Base-by-base conservation (phyloP, 768 basidiomycete species). In the Podaxis carcinomalis region DNA sequence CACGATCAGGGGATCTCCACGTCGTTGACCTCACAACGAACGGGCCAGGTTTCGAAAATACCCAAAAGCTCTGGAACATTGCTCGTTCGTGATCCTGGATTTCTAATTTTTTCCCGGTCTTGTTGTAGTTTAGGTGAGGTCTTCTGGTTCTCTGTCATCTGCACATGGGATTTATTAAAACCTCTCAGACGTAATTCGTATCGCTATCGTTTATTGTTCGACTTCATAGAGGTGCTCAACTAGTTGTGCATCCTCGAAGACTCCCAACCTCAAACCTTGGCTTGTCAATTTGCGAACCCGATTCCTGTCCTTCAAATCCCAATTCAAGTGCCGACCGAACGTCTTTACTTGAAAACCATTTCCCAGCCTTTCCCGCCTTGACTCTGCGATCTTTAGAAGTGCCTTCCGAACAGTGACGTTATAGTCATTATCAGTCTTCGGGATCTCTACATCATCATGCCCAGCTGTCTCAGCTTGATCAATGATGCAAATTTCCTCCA, bases 1-100 rank as follows among this genome's bases (percentile, higher is more conserved):
- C 77, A 13, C 76, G 76, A 68, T 80, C 80, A 21, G 80, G 79
- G 4, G 81, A 83, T 64, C 66, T 81, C 9, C 77, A 81, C 61
- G 68, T 69, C 14, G 69, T 81, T 9, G 75, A 78, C 51, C 71
- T 81, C 54, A 69, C 70, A 16, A 68, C 66, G 5, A 69, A 68
- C 1, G 71, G 70, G 55, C 70, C 72, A 1, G 72, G 76, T 51
- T 66, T 71, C 13, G 78, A 80, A 60, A 72, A 72, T 52, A 75
- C 77, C 10, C 73, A 75, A 50, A 66, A 68, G 2, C 68, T 83
- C 5, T 83, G 81, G 81, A 76, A 76, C 61, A 69, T 78, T n/a
- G 77, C 75, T 23, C 70, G 69, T 53, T 81, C 79, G 57, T 81
- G 69, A 75, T 47, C 10, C 13, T 53, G 39, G 16, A 57, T 37